Percentiles rank a stretch among this genome's conserved stretches.
These are phyloP conservation scores for Takashimella koratensis DNA, from an alignment of 1,284 basidiomycete species.

Conservation along the genomic window DNA sequence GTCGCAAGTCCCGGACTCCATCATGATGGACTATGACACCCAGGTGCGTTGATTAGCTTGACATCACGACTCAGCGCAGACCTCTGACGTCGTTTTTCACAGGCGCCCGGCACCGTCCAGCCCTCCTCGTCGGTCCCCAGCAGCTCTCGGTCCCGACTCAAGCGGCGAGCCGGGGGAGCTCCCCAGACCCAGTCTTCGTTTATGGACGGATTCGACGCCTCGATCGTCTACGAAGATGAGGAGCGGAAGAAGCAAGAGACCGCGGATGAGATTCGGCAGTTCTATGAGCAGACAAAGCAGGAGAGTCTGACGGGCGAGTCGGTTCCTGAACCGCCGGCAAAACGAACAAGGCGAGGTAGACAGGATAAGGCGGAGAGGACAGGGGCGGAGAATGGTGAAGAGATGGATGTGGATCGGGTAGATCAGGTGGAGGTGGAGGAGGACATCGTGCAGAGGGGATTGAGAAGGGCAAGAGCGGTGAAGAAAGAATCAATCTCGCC, in stretches of 20 bases:
- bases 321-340: neutral
- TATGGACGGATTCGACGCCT: slow-evolving; percentile 16
- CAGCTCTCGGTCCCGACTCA: slow-evolving; percentile 8
- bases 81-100: too few species aligned
- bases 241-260: slow-evolving; percentile 25
- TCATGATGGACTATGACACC: slow-evolving; percentile 10
- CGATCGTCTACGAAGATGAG: slow-evolving; percentile 15
- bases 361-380: neutral
- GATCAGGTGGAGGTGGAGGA: slow-evolving; percentile 21
- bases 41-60: too few species aligned
- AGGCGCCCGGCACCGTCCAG: neutral
- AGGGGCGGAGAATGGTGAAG: neutral
- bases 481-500: neutral
- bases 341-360: slow-evolving; percentile 5
- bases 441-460: slow-evolving; percentile 21
- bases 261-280: slow-evolving; percentile 27
- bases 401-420: slow-evolving; percentile 32
- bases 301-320: slow-evolving; percentile 12
- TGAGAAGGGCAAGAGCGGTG: slow-evolving; percentile 1
- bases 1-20: slow-evolving; percentile 12
- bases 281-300: slow-evolving; percentile 38
- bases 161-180: slow-evolving; percentile 19
- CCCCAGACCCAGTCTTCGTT: slow-evolving; percentile 9
- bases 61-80: too few species aligned
- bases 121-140: neutral